Percentiles rank a stretch among this genome's conserved stretches.
Conservation (phyloP, 1,284 basidiomycete species). For the Pholiota adiposa region DNA sequence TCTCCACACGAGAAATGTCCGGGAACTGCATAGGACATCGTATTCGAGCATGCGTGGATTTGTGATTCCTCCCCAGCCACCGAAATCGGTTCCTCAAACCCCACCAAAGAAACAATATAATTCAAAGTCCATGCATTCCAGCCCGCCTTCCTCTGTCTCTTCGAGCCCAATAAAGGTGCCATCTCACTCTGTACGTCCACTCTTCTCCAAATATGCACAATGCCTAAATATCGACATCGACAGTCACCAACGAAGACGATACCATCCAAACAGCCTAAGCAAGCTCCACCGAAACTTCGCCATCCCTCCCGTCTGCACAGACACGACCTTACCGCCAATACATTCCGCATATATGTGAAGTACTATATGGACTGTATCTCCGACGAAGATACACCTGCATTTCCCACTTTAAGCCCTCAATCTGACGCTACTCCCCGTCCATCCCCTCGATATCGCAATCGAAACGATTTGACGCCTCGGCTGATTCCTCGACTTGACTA, state of each 20-base stretch:
- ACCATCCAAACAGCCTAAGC: not conserved
- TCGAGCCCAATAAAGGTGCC: slow-evolving; percentile 31
- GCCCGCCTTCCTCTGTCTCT: slow-evolving; percentile 27
- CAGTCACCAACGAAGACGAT: not conserved
- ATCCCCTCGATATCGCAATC: not conserved
- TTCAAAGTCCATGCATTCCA: slow-evolving; percentile 20
- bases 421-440: slow-evolving; percentile 29
- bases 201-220: not conserved
- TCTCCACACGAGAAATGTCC: slow-evolving; percentile 60
- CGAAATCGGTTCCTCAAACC: slow-evolving; percentile 14
- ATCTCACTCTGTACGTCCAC: slow-evolving; percentile 5
- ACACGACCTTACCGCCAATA: slow-evolving; percentile 65
- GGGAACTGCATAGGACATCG: slow-evolving; percentile 52
- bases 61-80: slow-evolving; percentile 39
- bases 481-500: slow-evolving; percentile 22
- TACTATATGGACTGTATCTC: slow-evolving; percentile 69
- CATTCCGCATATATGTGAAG: slow-evolving; percentile 75
- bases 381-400: slow-evolving; percentile 19
- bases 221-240: not conserved
- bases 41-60: slow-evolving; percentile 56
- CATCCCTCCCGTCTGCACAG: slow-evolving; percentile 71
- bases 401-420: slow-evolving; percentile 32
- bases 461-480: slow-evolving; percentile 26
- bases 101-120: slow-evolving; percentile 14
- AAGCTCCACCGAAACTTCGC: slow-evolving; percentile 43